Conservation (phyloP, 2,329 filamentous ascomycete genomes). For the Botrytis fabae region DNA sequence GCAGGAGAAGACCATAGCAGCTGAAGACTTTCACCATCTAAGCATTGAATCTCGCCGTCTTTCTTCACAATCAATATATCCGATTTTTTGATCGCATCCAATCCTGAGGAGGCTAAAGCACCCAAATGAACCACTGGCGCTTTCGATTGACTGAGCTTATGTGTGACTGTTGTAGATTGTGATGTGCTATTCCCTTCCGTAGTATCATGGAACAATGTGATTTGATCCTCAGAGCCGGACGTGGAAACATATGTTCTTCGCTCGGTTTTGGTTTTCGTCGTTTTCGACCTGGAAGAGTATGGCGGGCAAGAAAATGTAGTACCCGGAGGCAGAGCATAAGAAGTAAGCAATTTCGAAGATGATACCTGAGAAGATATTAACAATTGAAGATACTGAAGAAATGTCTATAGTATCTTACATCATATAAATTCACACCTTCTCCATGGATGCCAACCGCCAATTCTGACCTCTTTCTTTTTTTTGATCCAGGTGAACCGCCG, state of each 20-base stretch:
- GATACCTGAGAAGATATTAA: slow-evolving; percentile 50
- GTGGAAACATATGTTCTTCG: slow-evolving; percentile 64
- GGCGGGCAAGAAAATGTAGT: slow-evolving; percentile 63
- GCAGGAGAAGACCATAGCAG: slow-evolving; percentile 51
- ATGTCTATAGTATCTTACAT: slow-evolving; percentile 48
- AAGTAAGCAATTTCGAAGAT: slow-evolving; percentile 62
- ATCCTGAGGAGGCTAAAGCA: slow-evolving; percentile 30
- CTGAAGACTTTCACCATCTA: slow-evolving; percentile 57
- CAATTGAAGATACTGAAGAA: slow-evolving; percentile 17
- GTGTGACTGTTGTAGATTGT: slow-evolving; percentile 51
- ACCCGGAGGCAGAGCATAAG: slow-evolving; percentile 66
- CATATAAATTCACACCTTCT: slow-evolving; percentile 65
- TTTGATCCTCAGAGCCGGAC: slow-evolving; percentile 47
- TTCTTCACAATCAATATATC: slow-evolving; percentile 58
- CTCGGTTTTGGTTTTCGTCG: slow-evolving; percentile 49
- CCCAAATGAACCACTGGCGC: slow-evolving; percentile 48
- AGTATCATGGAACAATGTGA: slow-evolving; percentile 61
- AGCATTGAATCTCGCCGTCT: slow-evolving; percentile 60
- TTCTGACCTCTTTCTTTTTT: slow-evolving; percentile 64
- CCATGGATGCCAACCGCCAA: slow-evolving; percentile 64
- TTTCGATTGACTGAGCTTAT: slow-evolving; percentile 45
- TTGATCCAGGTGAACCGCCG: slow-evolving; percentile 57
- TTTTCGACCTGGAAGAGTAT: slow-evolving; percentile 53
- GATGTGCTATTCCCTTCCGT: slow-evolving; percentile 54
- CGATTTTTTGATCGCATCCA: slow-evolving; percentile 23